A percentile compares a stretch with the other conserved stretches of the same genome.
These are phyloP conservation scores for Hyphopichia fennica DNA, from an alignment of 1,139 yeast species.

Conservation along the genomic window DNA sequence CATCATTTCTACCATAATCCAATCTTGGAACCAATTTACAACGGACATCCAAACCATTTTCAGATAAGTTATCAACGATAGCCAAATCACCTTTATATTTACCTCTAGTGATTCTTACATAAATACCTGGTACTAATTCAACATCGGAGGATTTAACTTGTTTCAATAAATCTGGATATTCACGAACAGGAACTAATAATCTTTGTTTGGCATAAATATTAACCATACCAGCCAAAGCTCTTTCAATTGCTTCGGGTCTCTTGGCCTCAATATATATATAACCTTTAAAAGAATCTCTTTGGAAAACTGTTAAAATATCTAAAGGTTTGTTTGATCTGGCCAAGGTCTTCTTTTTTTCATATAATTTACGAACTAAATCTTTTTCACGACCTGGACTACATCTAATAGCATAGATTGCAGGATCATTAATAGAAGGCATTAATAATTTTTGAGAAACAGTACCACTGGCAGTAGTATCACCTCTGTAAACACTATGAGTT, in stretches of 20 bases:
- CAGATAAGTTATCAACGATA: conserved; percentile 87
- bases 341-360: conserved; percentile 75
- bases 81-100: conserved; percentile 93
- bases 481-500: conserved; percentile 80
- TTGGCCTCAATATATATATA: conserved; percentile 94
- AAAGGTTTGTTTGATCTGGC: conserved; percentile 62
- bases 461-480: conserved; percentile 71
- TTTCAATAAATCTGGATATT: conserved; percentile 88
- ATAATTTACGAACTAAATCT: conserved; percentile 79
- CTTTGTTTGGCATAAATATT: conserved; percentile 73
- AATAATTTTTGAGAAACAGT: conserved; percentile 90
- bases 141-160: conserved; percentile 88
- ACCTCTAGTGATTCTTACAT: conserved; percentile 88
- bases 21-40: conserved; percentile 90
- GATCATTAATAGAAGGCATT: conserved; percentile 94
- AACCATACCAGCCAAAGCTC: conserved; percentile 85
- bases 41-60: conserved; percentile 91
- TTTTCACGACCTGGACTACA: conserved; percentile 93
- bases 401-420: conserved; percentile 93
- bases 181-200: conserved; percentile 90
- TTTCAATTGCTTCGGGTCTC: conserved; percentile 87
- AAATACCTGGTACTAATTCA: conserved; percentile 86
- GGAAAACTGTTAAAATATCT: conserved; percentile 87
- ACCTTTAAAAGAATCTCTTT: conserved; percentile 89
- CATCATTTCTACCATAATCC: conserved; percentile 78